Percentiles rank a stretch among this genome's conserved stretches.
Evolutionary conservation across 352 stramenopile species (phyloP).

Genomic region (Phytophthora nicotianae): DNA sequence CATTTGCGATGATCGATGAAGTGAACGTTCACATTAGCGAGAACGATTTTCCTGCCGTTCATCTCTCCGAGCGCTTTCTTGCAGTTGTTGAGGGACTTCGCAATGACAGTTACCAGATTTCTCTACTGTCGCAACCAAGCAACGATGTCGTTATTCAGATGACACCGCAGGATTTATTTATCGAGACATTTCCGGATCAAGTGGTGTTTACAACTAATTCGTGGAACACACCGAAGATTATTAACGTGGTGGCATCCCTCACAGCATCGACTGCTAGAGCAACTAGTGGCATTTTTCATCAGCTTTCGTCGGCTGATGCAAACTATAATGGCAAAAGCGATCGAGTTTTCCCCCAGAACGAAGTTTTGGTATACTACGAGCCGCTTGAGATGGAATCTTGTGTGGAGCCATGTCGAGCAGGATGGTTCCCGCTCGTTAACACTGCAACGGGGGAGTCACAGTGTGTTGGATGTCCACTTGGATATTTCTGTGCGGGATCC

Average conservation of each 20-base stretch:
- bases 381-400: constrained; percentile 51
- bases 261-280: constrained; percentile 6
- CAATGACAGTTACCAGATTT: constrained; percentile 62
- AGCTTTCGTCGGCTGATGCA: constrained; percentile 41
- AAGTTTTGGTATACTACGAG: constrained; percentile 62
- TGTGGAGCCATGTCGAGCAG: constrained; percentile 48
- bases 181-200: constrained; percentile 33
- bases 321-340: constrained; percentile 43
- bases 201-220: constrained; percentile 43
- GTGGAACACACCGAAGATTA: constrained; percentile 44
- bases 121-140: constrained; percentile 47
- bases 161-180: constrained; percentile 28
- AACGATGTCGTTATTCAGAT: constrained; percentile 44
- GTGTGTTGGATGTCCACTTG: constrained; percentile 55
- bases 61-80: constrained; percentile 52
- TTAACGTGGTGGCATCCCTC: constrained; percentile 36
- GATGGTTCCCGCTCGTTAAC: constrained; percentile 61
- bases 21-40: constrained; percentile 54
- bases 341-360: constrained; percentile 44
- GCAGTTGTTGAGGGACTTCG: constrained; percentile 49
- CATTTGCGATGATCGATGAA: constrained; percentile 39
- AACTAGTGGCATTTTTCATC: constrained; percentile 40
- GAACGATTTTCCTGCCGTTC: constrained; percentile 58
- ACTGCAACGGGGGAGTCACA: constrained; percentile 30
- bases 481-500: constrained; percentile 52